These are phyloP conservation scores for Yamagishiella unicocca DNA, from an alignment of 139 green algal species.

Conservation along the genomic window DNA sequence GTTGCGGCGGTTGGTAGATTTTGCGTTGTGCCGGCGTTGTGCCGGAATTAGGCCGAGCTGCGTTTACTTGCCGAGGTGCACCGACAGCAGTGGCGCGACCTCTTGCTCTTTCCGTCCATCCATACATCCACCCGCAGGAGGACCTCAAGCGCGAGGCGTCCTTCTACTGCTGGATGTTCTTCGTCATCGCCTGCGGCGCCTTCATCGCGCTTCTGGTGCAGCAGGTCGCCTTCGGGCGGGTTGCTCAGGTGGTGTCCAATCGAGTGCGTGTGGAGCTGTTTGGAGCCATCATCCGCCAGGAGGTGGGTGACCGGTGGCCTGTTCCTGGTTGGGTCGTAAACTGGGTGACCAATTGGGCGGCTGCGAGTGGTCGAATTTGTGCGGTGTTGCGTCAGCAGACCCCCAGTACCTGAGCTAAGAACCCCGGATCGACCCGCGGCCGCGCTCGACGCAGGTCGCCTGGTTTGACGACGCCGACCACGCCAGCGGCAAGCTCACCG, in stretches of 20 bases:
- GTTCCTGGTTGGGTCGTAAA: too few species aligned
- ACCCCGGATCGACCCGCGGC: too few species aligned
- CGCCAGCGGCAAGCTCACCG: slow-evolving; percentile 70
- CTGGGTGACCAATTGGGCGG: too few species aligned
- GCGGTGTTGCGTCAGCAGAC: too few species aligned
- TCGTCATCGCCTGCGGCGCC: slow-evolving; percentile 67
- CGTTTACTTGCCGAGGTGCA: too few species aligned
- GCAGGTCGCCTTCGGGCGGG: slow-evolving; percentile 65
- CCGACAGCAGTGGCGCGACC: too few species aligned
- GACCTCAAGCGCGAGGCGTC: slow-evolving; percentile 51
- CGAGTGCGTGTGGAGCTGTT: slow-evolving; percentile 79
- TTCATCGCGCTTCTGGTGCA: slow-evolving; percentile 60
- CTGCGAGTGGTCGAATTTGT: too few species aligned
- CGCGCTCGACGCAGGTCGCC: slow-evolving; percentile 50
- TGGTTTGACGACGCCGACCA: slow-evolving; percentile 72
- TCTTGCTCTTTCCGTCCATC: neutral
- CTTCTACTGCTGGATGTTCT: slow-evolving; percentile 79
- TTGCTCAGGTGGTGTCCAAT: slow-evolving; percentile 72
- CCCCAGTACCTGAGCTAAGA: too few species aligned
- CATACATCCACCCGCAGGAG: neutral
- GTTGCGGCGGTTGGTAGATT: too few species aligned
- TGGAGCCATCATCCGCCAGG: slow-evolving; percentile 73
- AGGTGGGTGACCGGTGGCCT: too few species aligned
- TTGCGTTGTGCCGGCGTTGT: too few species aligned
- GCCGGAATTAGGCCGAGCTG: too few species aligned